Percentiles rank a stretch among this genome's conserved stretches.
Conservation (phyloP, 352 stramenopile species). For the Pythium biforme region DNA sequence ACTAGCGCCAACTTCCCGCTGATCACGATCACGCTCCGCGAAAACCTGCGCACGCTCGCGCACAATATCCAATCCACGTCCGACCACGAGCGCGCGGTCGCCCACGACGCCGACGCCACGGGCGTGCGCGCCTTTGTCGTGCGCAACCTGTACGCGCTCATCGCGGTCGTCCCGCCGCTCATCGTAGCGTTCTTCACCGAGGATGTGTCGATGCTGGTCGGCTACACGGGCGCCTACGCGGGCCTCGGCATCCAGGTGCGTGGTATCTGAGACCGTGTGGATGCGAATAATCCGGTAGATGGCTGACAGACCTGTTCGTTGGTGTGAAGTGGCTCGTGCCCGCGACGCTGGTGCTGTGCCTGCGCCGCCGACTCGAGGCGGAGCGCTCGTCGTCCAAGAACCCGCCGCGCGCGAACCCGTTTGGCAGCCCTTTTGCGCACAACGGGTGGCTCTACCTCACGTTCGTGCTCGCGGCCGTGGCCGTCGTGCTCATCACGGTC, state of each 20-base stretch:
- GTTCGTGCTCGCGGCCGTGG: constrained; percentile 52
- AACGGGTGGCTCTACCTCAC: constrained; percentile 70
- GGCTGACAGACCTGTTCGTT: not conserved
- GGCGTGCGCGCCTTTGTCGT: constrained; percentile 40
- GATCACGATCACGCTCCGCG: constrained; percentile 84
- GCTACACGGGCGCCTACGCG: constrained; percentile 83
- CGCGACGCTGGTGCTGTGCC: constrained; percentile 68
- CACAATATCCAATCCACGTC: constrained; percentile 37
- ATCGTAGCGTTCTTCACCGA: constrained; percentile 86
- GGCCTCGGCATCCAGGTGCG: constrained; percentile 82
- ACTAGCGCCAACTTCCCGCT: constrained; percentile 78
- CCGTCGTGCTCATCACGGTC: constrained; percentile 73
- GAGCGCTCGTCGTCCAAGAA: constrained; percentile 23
- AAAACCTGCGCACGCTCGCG: constrained; percentile 77
- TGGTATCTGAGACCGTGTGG: too few relatives aligned
- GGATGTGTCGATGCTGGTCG: constrained; percentile 87
- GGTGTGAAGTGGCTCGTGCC: constrained; percentile 83
- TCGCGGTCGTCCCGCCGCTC: constrained; percentile 74
- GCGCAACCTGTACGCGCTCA: constrained; percentile 65
- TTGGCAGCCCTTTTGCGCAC: constrained; percentile 71
- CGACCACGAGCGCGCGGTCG: constrained; percentile 16
- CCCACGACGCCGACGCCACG: constrained; percentile 19
- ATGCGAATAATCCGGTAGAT: too few relatives aligned
- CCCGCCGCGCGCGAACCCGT: constrained; percentile 46
- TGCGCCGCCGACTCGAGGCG: constrained; percentile 52